Conservation (phyloP, 805 yeast species). For the Wickerhamomyces tratensis region DNA sequence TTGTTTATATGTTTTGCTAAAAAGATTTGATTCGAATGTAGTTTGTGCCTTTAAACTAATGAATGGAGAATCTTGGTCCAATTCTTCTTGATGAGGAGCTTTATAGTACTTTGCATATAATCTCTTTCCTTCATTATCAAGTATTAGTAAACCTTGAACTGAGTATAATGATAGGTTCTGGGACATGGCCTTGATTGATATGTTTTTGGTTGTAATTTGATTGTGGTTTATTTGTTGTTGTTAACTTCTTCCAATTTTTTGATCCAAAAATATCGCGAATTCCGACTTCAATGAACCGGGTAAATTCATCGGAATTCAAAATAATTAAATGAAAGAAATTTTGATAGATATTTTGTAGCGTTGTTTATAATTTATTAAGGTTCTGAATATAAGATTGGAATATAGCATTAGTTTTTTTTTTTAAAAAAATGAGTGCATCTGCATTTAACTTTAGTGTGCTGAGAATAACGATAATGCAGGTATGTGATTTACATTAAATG, state of each 20-base stretch:
- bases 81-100: slow-evolving; percentile 41
- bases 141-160: slow-evolving; percentile 67
- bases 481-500: slow-evolving; percentile 8
- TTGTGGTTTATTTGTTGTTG: not conserved
- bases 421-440: slow-evolving; percentile 10
- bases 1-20: slow-evolving; percentile 69
- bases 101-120: slow-evolving; percentile 78
- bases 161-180: slow-evolving; percentile 64
- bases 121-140: slow-evolving; percentile 76
- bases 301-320: too few species aligned
- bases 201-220: not conserved
- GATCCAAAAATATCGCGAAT: too few species aligned
- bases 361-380: too few species aligned
- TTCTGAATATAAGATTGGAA: too few species aligned
- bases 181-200: slow-evolving; percentile 21
- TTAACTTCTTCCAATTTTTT: too few species aligned
- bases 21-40: slow-evolving; percentile 65
- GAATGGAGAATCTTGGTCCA: slow-evolving; percentile 20
- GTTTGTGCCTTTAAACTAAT: slow-evolving; percentile 52
- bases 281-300: too few species aligned
- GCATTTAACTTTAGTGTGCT: slow-evolving; percentile 38
- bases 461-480: slow-evolving; percentile 41
- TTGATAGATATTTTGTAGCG: too few species aligned
- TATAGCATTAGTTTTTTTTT: too few species aligned
- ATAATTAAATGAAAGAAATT: too few species aligned